Base-by-base conservation (phyloP, 768 basidiomycete species). In the Pluteus cervinus region DNA sequence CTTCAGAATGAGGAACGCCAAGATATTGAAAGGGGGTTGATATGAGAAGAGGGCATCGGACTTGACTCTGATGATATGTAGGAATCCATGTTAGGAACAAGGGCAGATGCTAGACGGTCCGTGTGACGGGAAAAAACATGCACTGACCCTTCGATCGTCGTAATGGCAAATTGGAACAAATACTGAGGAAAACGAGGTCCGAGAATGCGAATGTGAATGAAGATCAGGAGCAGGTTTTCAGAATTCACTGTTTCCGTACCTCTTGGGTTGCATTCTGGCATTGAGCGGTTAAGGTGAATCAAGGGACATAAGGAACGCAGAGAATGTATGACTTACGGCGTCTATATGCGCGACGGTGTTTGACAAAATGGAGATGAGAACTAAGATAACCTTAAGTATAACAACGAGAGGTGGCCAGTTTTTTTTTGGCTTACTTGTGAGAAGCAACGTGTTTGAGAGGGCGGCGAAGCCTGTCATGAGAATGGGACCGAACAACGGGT, bases 41-140 rank as follows among this genome's bases (percentile, higher is more conserved):
- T 96, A 94, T 32, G 84, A 89, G 63, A 93, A 89, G 12, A 96
- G 66, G 1, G 86, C 86, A 54, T 93, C 89, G 2, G 83, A 81
- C 54, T 91, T 91, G 52, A 91, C 85, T 16, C 89, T 87, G 44
- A 8, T 26, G n/a, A 20, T 12, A 35, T 25, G 2, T 29, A n/a
- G n/a, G n/a, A 23, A 15, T 32, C 15, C 28, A 30, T 22, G 3
- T 10, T 9, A 46, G 46, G 29, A 32, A 45, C 15, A 20, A 42
- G 24, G 37, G 37, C 16, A 22, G 4, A 16, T n/a, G n/a, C n/a
- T n/a, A n/a, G n/a, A n/a, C n/a, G n/a, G n/a, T n/a, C n/a, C n/a
- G n/a, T n/a, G n/a, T n/a, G 4, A 28, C 9, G 10, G 24, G 25
- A 36, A 36, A 11, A n/a, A 7, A 31, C 22, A 17, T 5, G 16